Evolutionary conservation across 176 grass and related monocot species (phyloP).

Genomic region (Puccinellia tenuiflora): DNA sequence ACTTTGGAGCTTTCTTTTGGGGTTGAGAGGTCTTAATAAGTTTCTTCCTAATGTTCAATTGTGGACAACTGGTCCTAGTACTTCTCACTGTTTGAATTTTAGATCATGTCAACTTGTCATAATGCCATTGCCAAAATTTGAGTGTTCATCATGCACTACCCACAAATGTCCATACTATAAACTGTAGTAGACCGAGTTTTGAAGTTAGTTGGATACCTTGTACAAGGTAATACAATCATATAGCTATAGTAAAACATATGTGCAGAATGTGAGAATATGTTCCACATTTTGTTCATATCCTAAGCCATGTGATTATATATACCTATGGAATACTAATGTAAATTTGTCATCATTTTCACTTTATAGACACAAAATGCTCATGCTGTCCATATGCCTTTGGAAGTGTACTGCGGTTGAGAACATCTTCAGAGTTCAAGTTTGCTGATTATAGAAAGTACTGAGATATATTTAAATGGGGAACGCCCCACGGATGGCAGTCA

Average conservation of each 20-base stretch:
- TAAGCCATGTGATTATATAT: slow-evolving; percentile 13
- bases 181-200: background rate
- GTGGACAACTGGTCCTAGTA: background rate
- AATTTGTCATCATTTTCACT: background rate
- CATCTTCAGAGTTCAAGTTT: slow-evolving; percentile 90
- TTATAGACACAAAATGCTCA: slow-evolving; percentile 80
- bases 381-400: slow-evolving; percentile 96
- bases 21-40: background rate
- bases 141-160: background rate
- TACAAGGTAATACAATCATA: background rate
- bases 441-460: slow-evolving; percentile 60
- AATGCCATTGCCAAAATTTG: background rate
- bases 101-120: slow-evolving; percentile 3
- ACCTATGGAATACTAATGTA: slow-evolving; percentile 9
- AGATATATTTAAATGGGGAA: background rate
- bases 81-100: background rate
- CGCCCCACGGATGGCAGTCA: too few species aligned
- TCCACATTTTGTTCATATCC: background rate
- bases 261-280: background rate
- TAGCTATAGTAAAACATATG: background rate
- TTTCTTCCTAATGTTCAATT: background rate
- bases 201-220: background rate
- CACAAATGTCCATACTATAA: background rate
- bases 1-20: background rate
- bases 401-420: slow-evolving; percentile 76